phyloP scores from a whole-genome alignment of 306 rosid genomes.

The Cucurbita moschata region DNA sequence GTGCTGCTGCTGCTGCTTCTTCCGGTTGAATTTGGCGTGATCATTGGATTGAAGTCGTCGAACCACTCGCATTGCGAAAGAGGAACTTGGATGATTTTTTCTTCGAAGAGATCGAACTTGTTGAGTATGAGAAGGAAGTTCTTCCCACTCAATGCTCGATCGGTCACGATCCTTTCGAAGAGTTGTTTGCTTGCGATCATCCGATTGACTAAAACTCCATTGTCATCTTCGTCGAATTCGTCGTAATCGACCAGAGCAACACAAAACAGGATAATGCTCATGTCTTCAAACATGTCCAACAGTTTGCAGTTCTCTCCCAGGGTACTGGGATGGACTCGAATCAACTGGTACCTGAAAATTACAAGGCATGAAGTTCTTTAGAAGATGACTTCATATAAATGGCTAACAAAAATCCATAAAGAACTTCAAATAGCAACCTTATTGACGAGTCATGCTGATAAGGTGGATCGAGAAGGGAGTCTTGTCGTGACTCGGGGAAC shows the following conservation, averaged over 20 bases:
- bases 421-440: conserved; percentile 25
- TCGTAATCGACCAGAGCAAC: conserved; percentile 54
- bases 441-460: conserved; percentile 27
- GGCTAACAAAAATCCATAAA: neutral
- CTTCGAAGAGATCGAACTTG: conserved; percentile 54
- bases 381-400: neutral
- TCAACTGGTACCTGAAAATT: conserved; percentile 41
- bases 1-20: conserved; percentile 5
- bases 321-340: conserved; percentile 42
- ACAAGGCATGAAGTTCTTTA: neutral
- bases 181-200: conserved; percentile 48
- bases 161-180: conserved; percentile 42
- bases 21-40: conserved; percentile 12
- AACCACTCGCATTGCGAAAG: conserved; percentile 64
- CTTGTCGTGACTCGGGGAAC: conserved; percentile 24
- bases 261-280: conserved; percentile 34
- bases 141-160: conserved; percentile 26
- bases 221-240: conserved; percentile 25
- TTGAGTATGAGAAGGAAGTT: conserved; percentile 47
- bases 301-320: conserved; percentile 57
- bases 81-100: conserved; percentile 35
- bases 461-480: conserved; percentile 18
- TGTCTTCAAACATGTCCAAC: conserved; percentile 61
- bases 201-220: conserved; percentile 40
- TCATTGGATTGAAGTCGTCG: conserved; percentile 40